phyloP scores from a whole-genome alignment of 441 rosid species.

The Croton setiger region DNA sequence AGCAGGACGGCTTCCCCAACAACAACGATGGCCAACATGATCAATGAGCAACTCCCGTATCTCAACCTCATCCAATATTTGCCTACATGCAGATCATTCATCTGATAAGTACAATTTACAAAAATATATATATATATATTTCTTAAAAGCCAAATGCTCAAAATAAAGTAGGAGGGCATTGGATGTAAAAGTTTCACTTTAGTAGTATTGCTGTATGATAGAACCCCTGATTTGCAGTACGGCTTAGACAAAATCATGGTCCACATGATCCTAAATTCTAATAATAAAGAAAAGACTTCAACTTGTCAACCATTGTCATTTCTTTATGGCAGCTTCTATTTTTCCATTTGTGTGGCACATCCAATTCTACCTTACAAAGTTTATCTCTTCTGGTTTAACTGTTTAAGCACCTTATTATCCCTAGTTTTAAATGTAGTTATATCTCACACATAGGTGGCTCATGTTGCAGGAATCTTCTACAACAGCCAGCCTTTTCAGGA shows the following conservation, averaged over 20 bases:
- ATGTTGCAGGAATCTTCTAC: not conserved
- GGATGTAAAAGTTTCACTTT: not conserved
- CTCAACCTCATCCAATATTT: conserved; percentile 83
- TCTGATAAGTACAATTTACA: not conserved
- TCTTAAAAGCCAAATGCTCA: not conserved
- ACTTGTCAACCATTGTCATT: not conserved
- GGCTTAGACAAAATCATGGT: not conserved
- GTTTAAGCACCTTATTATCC: not conserved
- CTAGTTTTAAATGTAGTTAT: not conserved
- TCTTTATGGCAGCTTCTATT: not conserved
- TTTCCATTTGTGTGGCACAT: not conserved
- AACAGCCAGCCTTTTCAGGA: not conserved
- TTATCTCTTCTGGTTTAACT: not conserved
- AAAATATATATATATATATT: not conserved
- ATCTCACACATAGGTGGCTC: not conserved
- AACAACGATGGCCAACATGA: conserved; percentile 90
- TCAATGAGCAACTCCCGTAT: conserved; percentile 89
- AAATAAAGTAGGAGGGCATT: not conserved
- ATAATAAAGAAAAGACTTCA: not conserved
- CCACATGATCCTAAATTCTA: not conserved
- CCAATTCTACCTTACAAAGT: not conserved
- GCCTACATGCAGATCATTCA: conserved; percentile 41
- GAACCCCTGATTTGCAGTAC: not conserved
- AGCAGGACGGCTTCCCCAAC: conserved; percentile 99
- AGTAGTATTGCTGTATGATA: not conserved